Evolutionary conservation across 305 asterid species (phyloP).

Genomic region (Solanum hybrid): DNA sequence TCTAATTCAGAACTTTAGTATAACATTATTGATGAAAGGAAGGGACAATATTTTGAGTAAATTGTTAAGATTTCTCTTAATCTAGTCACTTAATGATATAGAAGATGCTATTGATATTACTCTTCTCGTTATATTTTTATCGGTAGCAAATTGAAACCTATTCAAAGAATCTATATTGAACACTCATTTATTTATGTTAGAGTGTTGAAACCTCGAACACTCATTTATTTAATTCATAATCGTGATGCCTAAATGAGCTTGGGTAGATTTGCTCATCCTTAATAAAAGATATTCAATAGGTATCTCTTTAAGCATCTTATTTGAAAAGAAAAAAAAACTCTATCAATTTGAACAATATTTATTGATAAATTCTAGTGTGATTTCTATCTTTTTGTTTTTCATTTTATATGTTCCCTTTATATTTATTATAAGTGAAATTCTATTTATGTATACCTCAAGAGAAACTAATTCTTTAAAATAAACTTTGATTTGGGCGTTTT

Average conservation of each 20-base stretch:
- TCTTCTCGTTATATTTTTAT: not conserved
- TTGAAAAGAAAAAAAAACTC: too few species aligned
- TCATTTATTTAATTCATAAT: too few species aligned
- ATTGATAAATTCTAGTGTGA: not conserved
- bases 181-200: not conserved
- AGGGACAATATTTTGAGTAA: not conserved
- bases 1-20: not conserved
- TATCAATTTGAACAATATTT: too few species aligned
- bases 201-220: not conserved
- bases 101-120: not conserved
- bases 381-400: too few species aligned
- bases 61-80: not conserved
- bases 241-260: not conserved
- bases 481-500: too few species aligned
- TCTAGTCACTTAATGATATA: not conserved
- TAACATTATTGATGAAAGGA: not conserved
- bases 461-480: too few species aligned
- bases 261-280: not conserved
- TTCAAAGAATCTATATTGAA: not conserved
- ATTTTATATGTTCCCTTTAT: too few species aligned
- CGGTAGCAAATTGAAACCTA: not conserved
- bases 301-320: not conserved
- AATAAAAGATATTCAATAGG: not conserved
- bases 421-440: too few species aligned
- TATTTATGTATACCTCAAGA: too few species aligned